Evolutionary conservation across 306 rosid genomes (phyloP).

Genomic region (Senna siamea): DNA sequence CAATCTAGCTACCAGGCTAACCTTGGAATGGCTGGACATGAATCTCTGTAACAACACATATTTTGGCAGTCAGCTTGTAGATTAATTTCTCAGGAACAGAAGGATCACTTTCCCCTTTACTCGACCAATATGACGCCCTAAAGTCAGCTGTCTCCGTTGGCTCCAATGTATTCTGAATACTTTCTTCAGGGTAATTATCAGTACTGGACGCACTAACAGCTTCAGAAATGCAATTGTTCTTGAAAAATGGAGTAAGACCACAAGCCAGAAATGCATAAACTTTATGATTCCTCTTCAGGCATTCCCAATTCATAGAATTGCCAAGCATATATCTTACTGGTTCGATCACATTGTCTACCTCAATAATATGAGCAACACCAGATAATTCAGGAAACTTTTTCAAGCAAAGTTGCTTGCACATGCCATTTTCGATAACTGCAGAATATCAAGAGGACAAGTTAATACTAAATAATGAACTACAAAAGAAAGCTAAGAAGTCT

Average conservation of each 20-base stretch:
- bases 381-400: slow-evolving; percentile 63
- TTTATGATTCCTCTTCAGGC: slow-evolving; percentile 55
- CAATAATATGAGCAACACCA: slow-evolving; percentile 41
- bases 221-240: slow-evolving; percentile 51
- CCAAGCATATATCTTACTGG: slow-evolving; percentile 30
- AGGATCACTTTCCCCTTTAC: slow-evolving; percentile 64
- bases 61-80: slow-evolving; percentile 51
- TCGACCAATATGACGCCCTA: slow-evolving; percentile 70
- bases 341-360: slow-evolving; percentile 52
- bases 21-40: slow-evolving; percentile 69
- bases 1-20: slow-evolving; percentile 34
- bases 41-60: slow-evolving; percentile 67
- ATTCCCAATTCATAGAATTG: slow-evolving; percentile 41
- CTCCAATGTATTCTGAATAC: slow-evolving; percentile 55
- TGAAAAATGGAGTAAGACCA: slow-evolving; percentile 44
- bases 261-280: slow-evolving; percentile 54
- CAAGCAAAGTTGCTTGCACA: slow-evolving; percentile 62
- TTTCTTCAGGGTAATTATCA: slow-evolving; percentile 59
- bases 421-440: slow-evolving; percentile 67
- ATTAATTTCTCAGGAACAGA: slow-evolving; percentile 57
- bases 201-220: slow-evolving; percentile 70
- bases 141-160: slow-evolving; percentile 47
- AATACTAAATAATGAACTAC: slow-evolving; percentile 21
- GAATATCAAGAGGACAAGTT: slow-evolving; percentile 33
- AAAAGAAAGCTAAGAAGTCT: slow-evolving; percentile 23